A percentile compares a stretch with the other conserved stretches of the same genome.
These are phyloP conservation scores for Phylloporus rhodoxanthus DNA, from an alignment of 768 basidiomycete genomes.

Conservation along the genomic window DNA sequence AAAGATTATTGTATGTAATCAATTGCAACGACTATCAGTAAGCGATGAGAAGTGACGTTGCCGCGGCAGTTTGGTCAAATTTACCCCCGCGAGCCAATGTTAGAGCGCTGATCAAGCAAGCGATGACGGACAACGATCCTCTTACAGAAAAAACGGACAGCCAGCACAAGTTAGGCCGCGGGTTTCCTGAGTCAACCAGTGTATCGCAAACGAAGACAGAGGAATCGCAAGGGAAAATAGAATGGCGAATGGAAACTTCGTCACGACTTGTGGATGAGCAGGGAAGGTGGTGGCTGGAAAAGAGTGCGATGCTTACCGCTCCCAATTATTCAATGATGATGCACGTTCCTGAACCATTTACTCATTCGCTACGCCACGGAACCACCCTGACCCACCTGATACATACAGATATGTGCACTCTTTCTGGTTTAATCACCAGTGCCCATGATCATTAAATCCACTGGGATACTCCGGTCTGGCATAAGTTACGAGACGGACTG, in stretches of 20 bases:
- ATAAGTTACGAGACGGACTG: no score
- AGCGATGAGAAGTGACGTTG: neutral
- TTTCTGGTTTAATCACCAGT: constrained; percentile 1
- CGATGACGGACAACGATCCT: neutral
- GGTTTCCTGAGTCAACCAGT: neutral
- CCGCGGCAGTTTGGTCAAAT: neutral
- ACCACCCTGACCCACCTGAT: constrained; percentile 9
- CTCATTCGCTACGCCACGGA: constrained; percentile 19
- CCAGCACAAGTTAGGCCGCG: neutral
- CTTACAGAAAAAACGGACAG: neutral
- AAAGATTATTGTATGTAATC: neutral
- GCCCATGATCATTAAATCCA: neutral
- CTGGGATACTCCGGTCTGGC: neutral
- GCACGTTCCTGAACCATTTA: neutral
- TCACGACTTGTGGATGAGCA: neutral
- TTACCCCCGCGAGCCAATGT: neutral
- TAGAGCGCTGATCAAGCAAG: neutral
- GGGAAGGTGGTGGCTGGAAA: neutral
- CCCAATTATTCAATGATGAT: neutral
- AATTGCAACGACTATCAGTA: neutral
- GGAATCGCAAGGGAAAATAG: neutral
- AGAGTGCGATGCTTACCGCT: neutral
- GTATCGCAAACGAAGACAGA: neutral
- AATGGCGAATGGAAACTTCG: neutral
- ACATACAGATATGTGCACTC: neutral